Conservation (phyloP, 2,329 filamentous ascomycete species). For the Talaromyces sp. region DNA sequence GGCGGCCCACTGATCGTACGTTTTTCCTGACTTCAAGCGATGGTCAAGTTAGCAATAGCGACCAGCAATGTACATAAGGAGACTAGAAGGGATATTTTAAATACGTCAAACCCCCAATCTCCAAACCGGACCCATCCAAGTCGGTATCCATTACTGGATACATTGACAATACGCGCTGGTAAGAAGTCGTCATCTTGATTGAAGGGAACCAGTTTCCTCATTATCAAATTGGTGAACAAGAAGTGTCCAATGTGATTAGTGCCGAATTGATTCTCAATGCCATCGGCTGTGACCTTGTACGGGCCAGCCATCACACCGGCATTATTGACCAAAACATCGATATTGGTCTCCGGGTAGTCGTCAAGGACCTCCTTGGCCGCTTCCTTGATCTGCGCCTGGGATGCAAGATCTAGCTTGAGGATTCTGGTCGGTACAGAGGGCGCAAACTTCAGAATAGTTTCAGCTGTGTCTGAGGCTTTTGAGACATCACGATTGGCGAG, state of each 20-base stretch:
- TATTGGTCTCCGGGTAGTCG: background rate
- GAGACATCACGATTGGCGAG: background rate
- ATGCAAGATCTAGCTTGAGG: background rate
- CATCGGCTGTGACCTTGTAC: background rate
- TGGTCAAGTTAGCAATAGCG: background rate
- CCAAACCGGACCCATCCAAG: background rate
- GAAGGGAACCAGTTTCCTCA: background rate
- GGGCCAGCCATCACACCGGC: background rate
- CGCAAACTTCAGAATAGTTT: background rate
- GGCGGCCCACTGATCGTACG: background rate
- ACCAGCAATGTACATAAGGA: background rate
- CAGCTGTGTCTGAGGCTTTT: background rate
- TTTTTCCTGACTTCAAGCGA: background rate
- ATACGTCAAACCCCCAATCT: background rate
- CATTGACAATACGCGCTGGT: background rate
- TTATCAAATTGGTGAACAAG: background rate
- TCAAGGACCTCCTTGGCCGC: background rate
- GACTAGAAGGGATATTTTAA: background rate
- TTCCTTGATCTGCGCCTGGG: background rate
- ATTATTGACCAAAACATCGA: background rate
- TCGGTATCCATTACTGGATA: background rate
- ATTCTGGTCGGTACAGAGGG: background rate
- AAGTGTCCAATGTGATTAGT: background rate
- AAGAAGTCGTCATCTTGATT: background rate
- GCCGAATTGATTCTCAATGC: background rate